Percentiles rank a stretch among this genome's conserved stretches.
phyloP scores from a whole-genome alignment of 106 monocot species.

The Amphibolis antarctica region DNA sequence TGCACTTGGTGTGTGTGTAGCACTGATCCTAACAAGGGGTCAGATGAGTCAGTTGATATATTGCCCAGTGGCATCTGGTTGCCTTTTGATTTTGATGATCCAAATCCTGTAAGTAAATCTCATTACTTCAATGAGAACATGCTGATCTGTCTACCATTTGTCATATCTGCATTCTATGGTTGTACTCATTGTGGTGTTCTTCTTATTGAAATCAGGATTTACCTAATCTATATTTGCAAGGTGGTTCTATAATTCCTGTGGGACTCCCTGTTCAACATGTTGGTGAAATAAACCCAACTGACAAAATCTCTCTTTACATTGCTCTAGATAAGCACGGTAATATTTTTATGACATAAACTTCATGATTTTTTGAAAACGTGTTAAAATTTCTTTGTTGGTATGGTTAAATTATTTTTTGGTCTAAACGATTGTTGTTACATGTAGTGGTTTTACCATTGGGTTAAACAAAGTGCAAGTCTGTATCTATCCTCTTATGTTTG shows the following conservation, averaged over 20 bases:
- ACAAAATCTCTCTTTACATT: slow-evolving; percentile 64
- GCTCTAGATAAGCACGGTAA: slow-evolving; percentile 81
- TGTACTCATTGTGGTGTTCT: not conserved
- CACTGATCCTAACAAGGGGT: slow-evolving; percentile 51
- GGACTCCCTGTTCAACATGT: slow-evolving; percentile 75
- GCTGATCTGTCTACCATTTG: not conserved
- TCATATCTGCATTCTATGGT: not conserved
- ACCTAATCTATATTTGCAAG: slow-evolving; percentile 75
- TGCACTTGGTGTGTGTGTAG: slow-evolving; percentile 19
- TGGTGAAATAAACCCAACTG: slow-evolving; percentile 52
- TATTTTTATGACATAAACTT: not conserved
- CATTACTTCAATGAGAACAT: slow-evolving; percentile 2
- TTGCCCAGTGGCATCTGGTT: slow-evolving; percentile 80
- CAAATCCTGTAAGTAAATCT: slow-evolving; percentile 72
- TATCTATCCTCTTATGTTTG: too few species aligned
- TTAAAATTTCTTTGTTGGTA: not conserved
- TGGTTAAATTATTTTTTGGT: not conserved
- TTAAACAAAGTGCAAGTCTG: too few species aligned
- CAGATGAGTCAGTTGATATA: slow-evolving; percentile 46
- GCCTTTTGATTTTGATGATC: slow-evolving; percentile 86
- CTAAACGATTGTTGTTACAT: too few species aligned
- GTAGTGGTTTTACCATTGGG: too few species aligned
- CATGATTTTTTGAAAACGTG: too few species aligned
- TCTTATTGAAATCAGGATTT: slow-evolving; percentile 57
- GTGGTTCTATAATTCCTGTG: slow-evolving; percentile 88